phyloP scores from a whole-genome alignment of 257 asterid species.

The Solanum lycopersicoides region DNA sequence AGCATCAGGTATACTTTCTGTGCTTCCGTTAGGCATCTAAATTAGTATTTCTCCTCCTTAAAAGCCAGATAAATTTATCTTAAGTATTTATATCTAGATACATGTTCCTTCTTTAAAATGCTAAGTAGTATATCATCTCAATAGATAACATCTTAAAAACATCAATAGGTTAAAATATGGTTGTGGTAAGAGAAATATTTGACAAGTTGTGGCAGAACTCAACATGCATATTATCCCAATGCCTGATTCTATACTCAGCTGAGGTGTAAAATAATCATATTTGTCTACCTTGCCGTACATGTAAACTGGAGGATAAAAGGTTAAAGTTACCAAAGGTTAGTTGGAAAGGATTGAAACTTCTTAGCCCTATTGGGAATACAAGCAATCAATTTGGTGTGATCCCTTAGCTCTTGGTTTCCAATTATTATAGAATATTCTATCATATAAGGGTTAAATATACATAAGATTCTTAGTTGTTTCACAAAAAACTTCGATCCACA shows the following conservation, averaged over 20 bases:
- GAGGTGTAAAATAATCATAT: not conserved
- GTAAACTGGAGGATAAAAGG: not conserved
- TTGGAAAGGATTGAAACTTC: not conserved
- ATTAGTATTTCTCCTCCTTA: not conserved
- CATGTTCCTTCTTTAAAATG: not conserved
- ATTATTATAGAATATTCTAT: not conserved
- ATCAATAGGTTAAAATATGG: not conserved
- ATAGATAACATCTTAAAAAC: not conserved
- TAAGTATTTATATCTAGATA: not conserved
- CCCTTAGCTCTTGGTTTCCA: not conserved
- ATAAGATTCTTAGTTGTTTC: not conserved
- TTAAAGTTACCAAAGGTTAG: not conserved
- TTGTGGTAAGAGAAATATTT: not conserved
- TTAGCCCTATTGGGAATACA: not conserved
- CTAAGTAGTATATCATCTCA: not conserved
- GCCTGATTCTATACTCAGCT: not conserved
- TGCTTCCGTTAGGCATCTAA: not conserved
- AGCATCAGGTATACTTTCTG: not conserved
- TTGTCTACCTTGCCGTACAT: not conserved
- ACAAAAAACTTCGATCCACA: not conserved
- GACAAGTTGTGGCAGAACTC: not conserved
- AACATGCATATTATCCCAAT: not conserved
- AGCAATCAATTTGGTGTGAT: not conserved
- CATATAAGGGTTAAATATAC: not conserved
- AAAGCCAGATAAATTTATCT: not conserved